Evolutionary conservation across 2,329 filamentous ascomycete species (phyloP).

Genomic region (Exophiala viscosa): DNA sequence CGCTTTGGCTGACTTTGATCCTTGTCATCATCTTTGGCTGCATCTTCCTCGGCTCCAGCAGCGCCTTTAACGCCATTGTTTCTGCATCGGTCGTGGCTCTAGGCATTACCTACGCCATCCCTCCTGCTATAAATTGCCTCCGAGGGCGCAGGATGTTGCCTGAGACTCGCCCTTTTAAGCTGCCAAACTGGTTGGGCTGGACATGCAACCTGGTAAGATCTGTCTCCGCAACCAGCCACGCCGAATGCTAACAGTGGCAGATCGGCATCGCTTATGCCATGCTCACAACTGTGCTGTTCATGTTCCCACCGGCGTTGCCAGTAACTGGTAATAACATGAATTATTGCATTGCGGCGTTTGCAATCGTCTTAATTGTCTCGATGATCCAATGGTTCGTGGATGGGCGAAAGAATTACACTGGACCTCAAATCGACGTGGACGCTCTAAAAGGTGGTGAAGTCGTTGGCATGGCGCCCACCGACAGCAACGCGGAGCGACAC

Average conservation of each 20-base stretch:
- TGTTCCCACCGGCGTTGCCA: constrained; percentile 66
- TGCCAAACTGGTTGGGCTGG: constrained; percentile 57
- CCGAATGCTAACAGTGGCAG: constrained; percentile 20
- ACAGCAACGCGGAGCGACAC: constrained; percentile 4
- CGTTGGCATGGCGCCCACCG: constrained; percentile 18
- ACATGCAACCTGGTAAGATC: constrained; percentile 51
- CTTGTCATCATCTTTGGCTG: constrained; percentile 66
- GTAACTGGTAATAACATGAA: constrained; percentile 67
- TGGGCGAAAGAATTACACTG: constrained; percentile 58
- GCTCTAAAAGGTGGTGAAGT: constrained; percentile 30
- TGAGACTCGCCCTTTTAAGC: constrained; percentile 53
- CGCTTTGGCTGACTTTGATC: constrained; percentile 57
- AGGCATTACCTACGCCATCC: constrained; percentile 70
- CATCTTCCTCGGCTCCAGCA: constrained; percentile 64
- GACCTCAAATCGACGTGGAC: constrained; percentile 47
- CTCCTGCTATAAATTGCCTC: constrained; percentile 65
- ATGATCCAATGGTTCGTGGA: constrained; percentile 59
- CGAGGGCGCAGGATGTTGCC: constrained; percentile 65
- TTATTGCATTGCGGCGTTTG: constrained; percentile 52
- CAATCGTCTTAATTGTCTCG: constrained; percentile 56
- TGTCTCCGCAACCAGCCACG: neutral
- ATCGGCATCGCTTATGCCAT: constrained; percentile 62
- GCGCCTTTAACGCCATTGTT: constrained; percentile 69
- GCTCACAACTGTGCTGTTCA: constrained; percentile 70
- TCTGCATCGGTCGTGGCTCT: constrained; percentile 69